Conservation (phyloP, 192 early-diverging fungal genomes). For the Piromyces sp. region DNA sequence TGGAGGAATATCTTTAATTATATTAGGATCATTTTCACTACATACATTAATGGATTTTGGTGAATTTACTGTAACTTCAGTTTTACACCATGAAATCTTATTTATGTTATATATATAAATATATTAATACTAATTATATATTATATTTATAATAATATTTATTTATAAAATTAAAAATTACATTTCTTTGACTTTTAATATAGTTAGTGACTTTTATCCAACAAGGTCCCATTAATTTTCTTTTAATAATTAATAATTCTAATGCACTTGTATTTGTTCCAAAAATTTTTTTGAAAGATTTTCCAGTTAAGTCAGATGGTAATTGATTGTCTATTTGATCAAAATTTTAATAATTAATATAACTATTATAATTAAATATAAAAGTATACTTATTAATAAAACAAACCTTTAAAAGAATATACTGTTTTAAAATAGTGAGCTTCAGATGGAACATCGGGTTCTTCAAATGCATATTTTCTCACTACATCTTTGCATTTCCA, state of each 20-base stretch:
- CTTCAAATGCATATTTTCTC: slow-evolving; percentile 85
- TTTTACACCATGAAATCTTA: slow-evolving; percentile 76
- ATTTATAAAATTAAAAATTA: slow-evolving; percentile 3
- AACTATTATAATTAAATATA: too few species aligned
- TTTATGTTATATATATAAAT: too few species aligned
- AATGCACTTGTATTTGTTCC: slow-evolving; percentile 68
- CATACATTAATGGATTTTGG: slow-evolving; percentile 50
- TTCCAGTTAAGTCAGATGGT: slow-evolving; percentile 34
- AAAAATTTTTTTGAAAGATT: slow-evolving; percentile 71
- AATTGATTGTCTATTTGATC: slow-evolving; percentile 24
- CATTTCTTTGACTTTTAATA: slow-evolving; percentile 21
- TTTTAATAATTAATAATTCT: slow-evolving; percentile 86
- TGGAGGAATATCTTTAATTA: slow-evolving; percentile 40
- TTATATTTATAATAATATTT: neutral
- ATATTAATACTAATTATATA: too few species aligned
- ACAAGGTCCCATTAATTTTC: slow-evolving; percentile 88
- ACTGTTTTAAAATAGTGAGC: slow-evolving; percentile 74
- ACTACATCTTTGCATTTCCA: slow-evolving; percentile 42
- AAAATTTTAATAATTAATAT: too few species aligned
- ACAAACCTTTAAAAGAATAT: slow-evolving; percentile 50
- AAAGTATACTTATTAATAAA: too few species aligned
- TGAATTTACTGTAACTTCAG: slow-evolving; percentile 46
- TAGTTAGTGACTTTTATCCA: slow-evolving; percentile 67
- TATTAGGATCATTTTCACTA: slow-evolving; percentile 28
- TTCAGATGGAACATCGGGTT: slow-evolving; percentile 54